Percentiles rank a stretch among this genome's conserved stretches.
Conservation (phyloP, 192 early-diverging fungal species). For the Mortierella claussenii region DNA sequence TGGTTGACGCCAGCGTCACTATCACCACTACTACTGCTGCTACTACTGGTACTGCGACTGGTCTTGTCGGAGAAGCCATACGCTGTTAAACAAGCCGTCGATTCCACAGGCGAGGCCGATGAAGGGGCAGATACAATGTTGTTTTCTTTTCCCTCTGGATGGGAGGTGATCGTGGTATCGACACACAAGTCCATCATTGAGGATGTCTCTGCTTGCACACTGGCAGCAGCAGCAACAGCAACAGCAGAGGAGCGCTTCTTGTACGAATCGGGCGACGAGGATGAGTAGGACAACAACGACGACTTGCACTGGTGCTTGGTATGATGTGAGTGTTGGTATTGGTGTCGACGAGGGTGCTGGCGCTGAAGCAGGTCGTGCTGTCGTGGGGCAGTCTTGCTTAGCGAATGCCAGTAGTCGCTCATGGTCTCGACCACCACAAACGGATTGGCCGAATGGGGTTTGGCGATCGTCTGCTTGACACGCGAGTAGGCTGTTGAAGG, state of each 20-base stretch:
- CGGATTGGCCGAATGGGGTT: constrained; percentile 7
- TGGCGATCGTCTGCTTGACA: constrained; percentile 29
- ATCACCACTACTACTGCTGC: neutral
- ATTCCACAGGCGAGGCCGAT: neutral
- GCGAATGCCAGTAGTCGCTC: constrained; percentile 33
- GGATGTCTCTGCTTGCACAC: too few relatives aligned
- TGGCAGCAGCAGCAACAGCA: too few relatives aligned
- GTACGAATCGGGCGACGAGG: too few relatives aligned
- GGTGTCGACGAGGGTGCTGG: neutral
- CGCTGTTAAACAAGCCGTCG: too few relatives aligned
- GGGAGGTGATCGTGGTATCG: neutral
- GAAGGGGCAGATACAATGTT: neutral
- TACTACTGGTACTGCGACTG: neutral
- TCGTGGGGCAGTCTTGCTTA: constrained; percentile 10
- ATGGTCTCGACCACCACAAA: constrained; percentile 28
- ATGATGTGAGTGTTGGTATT: neutral
- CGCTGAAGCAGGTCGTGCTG: constrained; percentile 25
- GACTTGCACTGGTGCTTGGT: neutral
- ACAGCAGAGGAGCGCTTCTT: too few relatives aligned
- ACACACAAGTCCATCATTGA: neutral
- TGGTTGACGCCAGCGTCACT: neutral
- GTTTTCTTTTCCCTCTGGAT: too few relatives aligned
- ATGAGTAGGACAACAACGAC: too few relatives aligned
- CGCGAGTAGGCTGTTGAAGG: constrained; percentile 31
- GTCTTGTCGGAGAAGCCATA: too few relatives aligned